Conservation (phyloP, 169 alveolate genomes). For the Plasmodium sp. region DNA sequence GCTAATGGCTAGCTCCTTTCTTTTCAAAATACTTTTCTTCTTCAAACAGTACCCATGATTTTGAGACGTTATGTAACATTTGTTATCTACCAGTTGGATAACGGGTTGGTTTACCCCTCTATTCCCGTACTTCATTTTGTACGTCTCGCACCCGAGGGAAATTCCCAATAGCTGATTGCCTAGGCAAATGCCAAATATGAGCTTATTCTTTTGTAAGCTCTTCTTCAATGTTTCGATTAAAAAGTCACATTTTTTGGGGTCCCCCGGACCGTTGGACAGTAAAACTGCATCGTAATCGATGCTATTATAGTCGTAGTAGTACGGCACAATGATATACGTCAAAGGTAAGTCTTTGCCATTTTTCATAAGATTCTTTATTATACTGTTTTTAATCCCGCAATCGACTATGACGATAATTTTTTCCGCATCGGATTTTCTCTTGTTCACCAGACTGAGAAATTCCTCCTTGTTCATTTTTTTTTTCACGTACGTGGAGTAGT, state of each 20-base stretch:
- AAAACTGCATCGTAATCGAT: conserved; percentile 89
- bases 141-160: conserved; percentile 89
- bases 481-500: conserved; percentile 6
- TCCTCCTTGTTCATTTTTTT: conserved; percentile 27
- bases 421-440: conserved; percentile 28
- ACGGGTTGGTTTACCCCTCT: conserved; percentile 93
- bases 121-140: conserved; percentile 89
- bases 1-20: conserved; percentile 75
- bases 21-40: conserved; percentile 39
- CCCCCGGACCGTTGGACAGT: conserved; percentile 92
- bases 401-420: conserved; percentile 87
- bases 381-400: conserved; percentile 90
- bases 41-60: conserved; percentile 90
- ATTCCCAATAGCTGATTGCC: conserved; percentile 90
- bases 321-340: conserved; percentile 82
- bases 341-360: conserved; percentile 61
- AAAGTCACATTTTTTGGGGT: conserved; percentile 81
- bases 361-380: conserved; percentile 80
- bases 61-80: conserved; percentile 91
- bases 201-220: conserved; percentile 79
- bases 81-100: conserved; percentile 87
- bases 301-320: conserved; percentile 81
- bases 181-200: conserved; percentile 90
- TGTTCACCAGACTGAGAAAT: conserved; percentile 37
- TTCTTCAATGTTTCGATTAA: conserved; percentile 79